phyloP scores from a whole-genome alignment of 169 alveolate genomes.

The Amoebophrya sp. region DNA sequence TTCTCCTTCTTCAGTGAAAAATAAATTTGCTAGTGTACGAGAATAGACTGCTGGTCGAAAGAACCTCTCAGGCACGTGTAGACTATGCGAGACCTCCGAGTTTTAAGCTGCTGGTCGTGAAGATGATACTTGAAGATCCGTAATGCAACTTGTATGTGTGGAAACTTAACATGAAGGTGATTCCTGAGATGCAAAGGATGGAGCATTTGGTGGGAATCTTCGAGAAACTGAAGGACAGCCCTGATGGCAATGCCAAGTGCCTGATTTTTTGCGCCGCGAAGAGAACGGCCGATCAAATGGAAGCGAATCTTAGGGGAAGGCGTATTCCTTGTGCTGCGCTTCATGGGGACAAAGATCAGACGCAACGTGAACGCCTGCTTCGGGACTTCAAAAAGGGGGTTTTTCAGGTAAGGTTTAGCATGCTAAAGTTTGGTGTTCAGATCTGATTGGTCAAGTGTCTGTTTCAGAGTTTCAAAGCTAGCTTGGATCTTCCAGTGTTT shows the following conservation, averaged over 20 bases:
- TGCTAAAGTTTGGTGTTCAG: too few relatives aligned
- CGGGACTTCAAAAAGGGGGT: constrained; percentile 69
- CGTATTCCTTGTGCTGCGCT: constrained; percentile 63
- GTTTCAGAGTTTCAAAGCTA: too few relatives aligned
- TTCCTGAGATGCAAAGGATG: constrained; percentile 18
- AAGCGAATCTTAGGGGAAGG: constrained; percentile 65
- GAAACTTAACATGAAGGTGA: constrained; percentile 42
- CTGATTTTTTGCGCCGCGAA: constrained; percentile 69
- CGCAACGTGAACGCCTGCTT: constrained; percentile 77
- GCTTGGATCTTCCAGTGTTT: too few relatives aligned
- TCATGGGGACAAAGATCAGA: constrained; percentile 87
- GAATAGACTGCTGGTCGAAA: too few relatives aligned
- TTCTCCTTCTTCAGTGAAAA: too few relatives aligned
- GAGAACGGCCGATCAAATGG: constrained; percentile 66
- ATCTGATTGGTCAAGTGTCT: too few relatives aligned
- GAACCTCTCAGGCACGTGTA: too few relatives aligned
- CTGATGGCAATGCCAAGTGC: constrained; percentile 44
- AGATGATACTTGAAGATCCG: too few relatives aligned
- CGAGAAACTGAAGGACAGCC: constrained; percentile 32
- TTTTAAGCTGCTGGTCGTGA: too few relatives aligned
- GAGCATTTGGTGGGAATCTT: not conserved
- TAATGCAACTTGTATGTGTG: too few relatives aligned
- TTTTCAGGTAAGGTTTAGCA: constrained; percentile 41
- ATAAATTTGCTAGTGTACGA: too few relatives aligned
- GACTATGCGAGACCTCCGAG: too few relatives aligned